A percentile compares a stretch with the other conserved stretches of the same genome.
Evolutionary conservation across 441 rosid species (phyloP).

Genomic region (Oxalis stricta): DNA sequence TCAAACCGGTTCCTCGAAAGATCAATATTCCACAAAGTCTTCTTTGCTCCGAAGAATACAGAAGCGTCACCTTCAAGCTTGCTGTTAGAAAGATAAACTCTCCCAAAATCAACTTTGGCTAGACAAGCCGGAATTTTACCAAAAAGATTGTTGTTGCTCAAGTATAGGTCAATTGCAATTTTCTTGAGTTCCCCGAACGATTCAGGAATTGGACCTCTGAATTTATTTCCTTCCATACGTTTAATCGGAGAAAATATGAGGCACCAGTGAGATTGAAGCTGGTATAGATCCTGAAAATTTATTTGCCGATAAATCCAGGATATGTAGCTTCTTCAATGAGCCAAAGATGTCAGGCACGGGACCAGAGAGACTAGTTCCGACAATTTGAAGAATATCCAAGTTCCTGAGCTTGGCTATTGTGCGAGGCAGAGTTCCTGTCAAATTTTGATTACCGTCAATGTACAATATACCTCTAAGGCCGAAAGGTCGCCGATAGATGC

Average conservation of each 20-base stretch:
- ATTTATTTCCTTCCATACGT: conserved; percentile 46
- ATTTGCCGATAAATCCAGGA: conserved; percentile 37
- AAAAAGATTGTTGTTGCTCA: too few relatives aligned
- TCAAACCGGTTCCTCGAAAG: conserved; percentile 34
- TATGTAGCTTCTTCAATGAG: conserved; percentile 28
- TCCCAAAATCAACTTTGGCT: conserved; percentile 16
- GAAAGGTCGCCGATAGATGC: too few relatives aligned
- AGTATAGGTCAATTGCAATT: conserved; percentile 22
- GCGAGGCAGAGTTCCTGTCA: too few relatives aligned
- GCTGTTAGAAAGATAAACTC: conserved; percentile 38
- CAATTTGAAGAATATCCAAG: conserved; percentile 27
- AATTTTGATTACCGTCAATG: too few relatives aligned
- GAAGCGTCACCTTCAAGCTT: conserved; percentile 39
- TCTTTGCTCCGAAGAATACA: conserved; percentile 30
- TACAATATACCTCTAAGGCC: too few relatives aligned
- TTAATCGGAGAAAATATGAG: conserved; percentile 23
- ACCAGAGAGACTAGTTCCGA: conserved; percentile 36
- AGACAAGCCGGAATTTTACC: conserved; percentile 38
- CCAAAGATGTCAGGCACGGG: conserved; percentile 32
- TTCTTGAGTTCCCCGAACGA: conserved; percentile 29
- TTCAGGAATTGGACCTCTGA: conserved; percentile 37
- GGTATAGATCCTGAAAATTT: conserved; percentile 43
- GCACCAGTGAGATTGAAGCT: conserved; percentile 24
- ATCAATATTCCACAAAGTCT: conserved; percentile 19
- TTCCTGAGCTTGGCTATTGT: conserved; percentile 36